Evolutionary conservation across 257 asterid species (phyloP), one percentile per base, ranked within the genome.

Genomic region (Solanum stenotomum): DNA sequence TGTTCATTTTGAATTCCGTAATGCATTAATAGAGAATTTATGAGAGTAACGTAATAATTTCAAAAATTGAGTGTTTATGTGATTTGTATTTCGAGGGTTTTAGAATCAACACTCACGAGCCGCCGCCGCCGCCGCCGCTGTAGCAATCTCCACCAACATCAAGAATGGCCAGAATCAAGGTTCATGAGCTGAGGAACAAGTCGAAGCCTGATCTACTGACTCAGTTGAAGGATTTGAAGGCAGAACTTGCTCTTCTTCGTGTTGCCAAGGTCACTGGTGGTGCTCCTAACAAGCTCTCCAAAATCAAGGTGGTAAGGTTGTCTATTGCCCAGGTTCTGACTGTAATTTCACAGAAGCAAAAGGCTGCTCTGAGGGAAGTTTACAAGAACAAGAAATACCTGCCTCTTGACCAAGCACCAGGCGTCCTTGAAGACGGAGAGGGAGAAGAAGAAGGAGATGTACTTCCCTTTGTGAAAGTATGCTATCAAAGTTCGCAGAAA

Each of bases 361-460:
- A 94, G 87, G 13, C 93, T 10, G 94, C 92, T 13, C 89, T 93
- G 15, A 87, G 95, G 27, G 95, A 93, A 72, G 96, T 85, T 22
- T 94, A 94, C 92, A 90, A 93, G 91, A 93, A 92, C 85, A 93
- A 92, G 86, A 94, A 93, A 88, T 94, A 93, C 86, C 83, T 94
- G 89, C 96, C 95, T 0, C 95, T 94, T 65, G 75, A 94, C 96
- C 67, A 93, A 92, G 91, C 95, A 94, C 90, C 96, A 93, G 96
- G 96, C 91, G 25, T 94, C 95, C 2, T 84, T 93, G 93, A 94
- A 93, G 95, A 93, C 95, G 0, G 96, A 94, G 63, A 92, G 89
- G 87, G 91, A 91, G 90, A 94, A 91, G 75, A 92, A 94, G 96
- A 94, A 89, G 79, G 96, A 93, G 46, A 91, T 94, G 93, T 94